Percentiles rank a stretch among this genome's conserved stretches.
phyloP scores from a whole-genome alignment of 352 stramenopile genomes.

The Sclerospora graminicola region DNA sequence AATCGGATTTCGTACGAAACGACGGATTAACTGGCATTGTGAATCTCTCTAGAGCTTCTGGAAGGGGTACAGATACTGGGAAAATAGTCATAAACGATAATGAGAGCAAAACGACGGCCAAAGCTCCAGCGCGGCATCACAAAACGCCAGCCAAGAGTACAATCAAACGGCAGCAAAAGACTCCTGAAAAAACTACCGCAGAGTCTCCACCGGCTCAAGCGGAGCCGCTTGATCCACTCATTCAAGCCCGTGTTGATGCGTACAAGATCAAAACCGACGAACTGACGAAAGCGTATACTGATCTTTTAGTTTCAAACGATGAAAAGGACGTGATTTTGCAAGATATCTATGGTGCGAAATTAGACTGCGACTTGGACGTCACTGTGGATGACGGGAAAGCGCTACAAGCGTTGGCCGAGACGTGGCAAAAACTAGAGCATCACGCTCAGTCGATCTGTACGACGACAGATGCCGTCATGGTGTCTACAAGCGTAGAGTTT shows the following conservation, averaged over 20 bases:
- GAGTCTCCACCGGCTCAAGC: slow-evolving; percentile 5
- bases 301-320: slow-evolving; percentile 19
- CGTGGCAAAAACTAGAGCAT: slow-evolving; percentile 19
- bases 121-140: slow-evolving; percentile 1
- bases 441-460: slow-evolving; percentile 5
- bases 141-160: slow-evolving; percentile 5
- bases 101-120: slow-evolving; percentile 5
- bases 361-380: slow-evolving; percentile 42
- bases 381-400: slow-evolving; percentile 10
- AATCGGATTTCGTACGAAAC: neutral
- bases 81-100: slow-evolving; percentile 3
- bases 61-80: neutral
- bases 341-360: slow-evolving; percentile 57
- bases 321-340: slow-evolving; percentile 35
- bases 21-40: slow-evolving; percentile 7
- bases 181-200: slow-evolving; percentile 11
- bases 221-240: slow-evolving; percentile 37
- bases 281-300: slow-evolving; percentile 34
- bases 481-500: slow-evolving; percentile 19
- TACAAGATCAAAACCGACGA: slow-evolving; percentile 75
- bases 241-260: slow-evolving; percentile 52
- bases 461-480: slow-evolving; percentile 9
- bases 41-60: slow-evolving; percentile 11
- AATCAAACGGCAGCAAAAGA: slow-evolving; percentile 18
- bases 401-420: slow-evolving; percentile 7